These are phyloP conservation scores for Ceratopteris richardii DNA, from an alignment of 75 land plant species.

Conservation along the genomic window DNA sequence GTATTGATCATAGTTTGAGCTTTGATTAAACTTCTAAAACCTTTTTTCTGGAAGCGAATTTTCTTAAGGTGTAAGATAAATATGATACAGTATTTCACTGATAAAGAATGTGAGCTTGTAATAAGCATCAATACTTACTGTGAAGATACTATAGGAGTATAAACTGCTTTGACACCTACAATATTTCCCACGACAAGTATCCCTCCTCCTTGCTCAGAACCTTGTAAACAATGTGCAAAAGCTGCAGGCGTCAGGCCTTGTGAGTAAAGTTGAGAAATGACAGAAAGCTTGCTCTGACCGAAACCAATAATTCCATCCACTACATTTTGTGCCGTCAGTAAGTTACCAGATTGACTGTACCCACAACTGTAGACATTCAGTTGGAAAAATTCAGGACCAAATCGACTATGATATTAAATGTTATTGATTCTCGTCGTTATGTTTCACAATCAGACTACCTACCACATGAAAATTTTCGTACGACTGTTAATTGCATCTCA, in stretches of 20 bases:
- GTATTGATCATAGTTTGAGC: too few relatives aligned
- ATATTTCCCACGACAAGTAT: conserved; percentile 71
- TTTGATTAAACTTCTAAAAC: too few relatives aligned
- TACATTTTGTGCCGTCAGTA: conserved; percentile 59
- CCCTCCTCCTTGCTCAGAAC: conserved; percentile 71
- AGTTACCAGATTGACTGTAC: conserved; percentile 58
- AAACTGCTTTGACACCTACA: conserved; percentile 60
- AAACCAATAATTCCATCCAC: conserved; percentile 92
- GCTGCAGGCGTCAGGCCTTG: conserved; percentile 53
- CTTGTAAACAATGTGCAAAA: conserved; percentile 85
- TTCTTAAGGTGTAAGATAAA: too few relatives aligned
- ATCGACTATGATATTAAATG: neutral
- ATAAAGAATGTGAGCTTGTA: too few relatives aligned
- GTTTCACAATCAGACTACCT: too few relatives aligned
- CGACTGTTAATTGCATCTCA: too few relatives aligned
- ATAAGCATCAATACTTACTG: conserved; percentile 46
- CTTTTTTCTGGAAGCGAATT: too few relatives aligned
- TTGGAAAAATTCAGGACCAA: neutral
- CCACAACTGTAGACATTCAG: conserved; percentile 63
- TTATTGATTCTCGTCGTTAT: neutral
- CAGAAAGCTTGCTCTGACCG: conserved; percentile 67
- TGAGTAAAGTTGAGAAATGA: conserved; percentile 59
- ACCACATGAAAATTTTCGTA: too few relatives aligned
- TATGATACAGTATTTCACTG: too few relatives aligned
- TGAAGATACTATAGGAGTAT: conserved; percentile 67